Percentiles rank a stretch among this genome's conserved stretches.
Conservation (phyloP, 192 early-diverging fungal species). For the Coemansia sp. region DNA sequence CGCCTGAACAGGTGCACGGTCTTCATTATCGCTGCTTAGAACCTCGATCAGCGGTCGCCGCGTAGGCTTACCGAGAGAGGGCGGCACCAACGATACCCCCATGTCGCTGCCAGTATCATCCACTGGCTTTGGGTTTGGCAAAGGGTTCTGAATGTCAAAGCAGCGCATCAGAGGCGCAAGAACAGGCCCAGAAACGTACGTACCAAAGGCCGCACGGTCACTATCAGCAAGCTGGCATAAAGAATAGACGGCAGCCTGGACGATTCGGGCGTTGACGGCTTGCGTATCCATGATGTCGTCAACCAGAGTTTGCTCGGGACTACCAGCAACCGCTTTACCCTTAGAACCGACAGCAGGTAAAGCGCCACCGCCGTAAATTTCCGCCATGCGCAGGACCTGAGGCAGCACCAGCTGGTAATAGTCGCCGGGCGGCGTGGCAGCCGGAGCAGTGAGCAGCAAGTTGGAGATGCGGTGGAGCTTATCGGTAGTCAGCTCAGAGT, state of each 20-base stretch:
- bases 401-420: constrained; percentile 22
- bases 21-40: background rate
- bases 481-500: constrained; percentile 25
- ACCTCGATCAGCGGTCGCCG: constrained; percentile 25
- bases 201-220: constrained; percentile 10
- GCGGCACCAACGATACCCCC: background rate
- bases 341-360: background rate
- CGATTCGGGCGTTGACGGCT: constrained; percentile 6
- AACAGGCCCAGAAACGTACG: constrained; percentile 53
- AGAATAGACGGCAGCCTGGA: constrained; percentile 22
- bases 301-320: constrained; percentile 1
- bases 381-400: constrained; percentile 19
- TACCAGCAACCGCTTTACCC: background rate
- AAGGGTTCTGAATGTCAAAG: constrained; percentile 16
- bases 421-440: background rate
- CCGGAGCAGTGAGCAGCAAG: constrained; percentile 36
- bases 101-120: background rate
- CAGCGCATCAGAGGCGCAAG: constrained; percentile 39
- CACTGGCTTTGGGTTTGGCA: background rate
- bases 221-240: constrained; percentile 21
- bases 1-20: background rate
- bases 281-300: constrained; percentile 5
- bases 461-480: constrained; percentile 38
- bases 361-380: background rate
- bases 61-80: background rate